Evolutionary conservation across 345 rosid species (phyloP), one percentile per base, ranked within the genome.

Genomic region (Dovyalis caffra): DNA sequence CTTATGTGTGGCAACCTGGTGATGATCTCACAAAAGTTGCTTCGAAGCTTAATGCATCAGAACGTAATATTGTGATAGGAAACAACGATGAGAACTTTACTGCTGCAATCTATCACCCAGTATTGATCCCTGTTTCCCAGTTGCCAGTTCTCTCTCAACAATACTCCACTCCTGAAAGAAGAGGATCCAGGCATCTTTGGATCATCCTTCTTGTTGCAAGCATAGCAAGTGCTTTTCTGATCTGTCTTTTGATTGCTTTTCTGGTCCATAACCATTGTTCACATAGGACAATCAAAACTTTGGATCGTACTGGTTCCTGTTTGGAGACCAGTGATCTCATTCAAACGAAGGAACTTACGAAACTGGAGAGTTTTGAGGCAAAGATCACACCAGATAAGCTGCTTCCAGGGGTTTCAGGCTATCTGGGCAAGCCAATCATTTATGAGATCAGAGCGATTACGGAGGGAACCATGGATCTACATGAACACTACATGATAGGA

Each of bases 331-430:
- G 81, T 25, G 87, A 81, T 75, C 66, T 85, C 74, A 83, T 87
- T 75, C 81, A 81, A 63, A 73, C 47, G 38, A 87, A 78, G 67
- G 77, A 72, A 33, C 61, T 74, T 32, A 45, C 64, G 26, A 78
- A 66, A 71, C 37, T 68, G 23, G 71, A 68, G 51, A 77, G 43
- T 51, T 73, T 66, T 7, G 76, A 75, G 70, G 79, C 81, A 15
- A 84, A 87, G 87, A 47, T 79, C 32, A 18, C 60, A 11, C 89
- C 83, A 66, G 78, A 78, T 62, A 88, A 87, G 83, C 83, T 87
- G 60, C 82, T 88, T 76, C 81, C 86, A 12, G 86, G 89, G 51
- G 75, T 90, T 81, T 90, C 90, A 15, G 84, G 83, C 60, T 87
- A 85, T 75, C 76, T 88, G 40, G 74, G 87, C 65, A 86, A 86